Evolutionary conservation across 768 basidiomycete species (phyloP).

Genomic region (Agrocybe praecox): DNA sequence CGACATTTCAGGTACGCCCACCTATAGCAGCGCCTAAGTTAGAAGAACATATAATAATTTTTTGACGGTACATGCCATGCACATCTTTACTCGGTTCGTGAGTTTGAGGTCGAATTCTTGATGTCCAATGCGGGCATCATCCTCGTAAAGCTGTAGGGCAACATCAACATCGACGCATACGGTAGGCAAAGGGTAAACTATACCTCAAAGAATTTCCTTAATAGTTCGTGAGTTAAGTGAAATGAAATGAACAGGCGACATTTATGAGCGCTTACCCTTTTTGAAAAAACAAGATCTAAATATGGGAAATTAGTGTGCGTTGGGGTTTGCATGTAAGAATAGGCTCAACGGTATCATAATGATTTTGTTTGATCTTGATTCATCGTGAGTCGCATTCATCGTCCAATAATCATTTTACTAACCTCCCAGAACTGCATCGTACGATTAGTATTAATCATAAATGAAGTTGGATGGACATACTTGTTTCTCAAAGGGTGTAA

Average conservation of each 20-base stretch:
- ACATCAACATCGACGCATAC: background rate
- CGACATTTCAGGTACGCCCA: constrained; percentile 92
- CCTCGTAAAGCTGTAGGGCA: constrained; percentile 76
- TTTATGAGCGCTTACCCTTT: constrained; percentile 67
- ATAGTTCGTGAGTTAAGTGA: constrained; percentile 1
- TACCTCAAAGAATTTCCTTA: constrained; percentile 82
- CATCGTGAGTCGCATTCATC: background rate
- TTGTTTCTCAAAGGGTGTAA: constrained; percentile 97
- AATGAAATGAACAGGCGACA: background rate
- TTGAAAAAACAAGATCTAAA: constrained; percentile 91
- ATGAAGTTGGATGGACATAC: constrained; percentile 43
- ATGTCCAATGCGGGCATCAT: constrained; percentile 92
- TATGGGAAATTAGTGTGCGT: constrained; percentile 12
- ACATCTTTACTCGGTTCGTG: constrained; percentile 95
- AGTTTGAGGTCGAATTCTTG: constrained; percentile 94
- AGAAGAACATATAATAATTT: background rate
- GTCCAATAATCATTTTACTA: constrained; percentile 22
- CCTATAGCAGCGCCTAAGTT: constrained; percentile 41
- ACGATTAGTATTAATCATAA: background rate
- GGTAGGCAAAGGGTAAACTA: background rate
- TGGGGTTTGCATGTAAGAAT: constrained; percentile 10
- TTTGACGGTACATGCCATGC: constrained; percentile 66
- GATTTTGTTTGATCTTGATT: constrained; percentile 89
- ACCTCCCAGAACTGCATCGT: constrained; percentile 72
- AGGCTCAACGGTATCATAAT: constrained; percentile 82